These are phyloP conservation scores for Leptomonas pyrrhocoris DNA, from an alignment of 208 protist genomes.

Conservation along the genomic window DNA sequence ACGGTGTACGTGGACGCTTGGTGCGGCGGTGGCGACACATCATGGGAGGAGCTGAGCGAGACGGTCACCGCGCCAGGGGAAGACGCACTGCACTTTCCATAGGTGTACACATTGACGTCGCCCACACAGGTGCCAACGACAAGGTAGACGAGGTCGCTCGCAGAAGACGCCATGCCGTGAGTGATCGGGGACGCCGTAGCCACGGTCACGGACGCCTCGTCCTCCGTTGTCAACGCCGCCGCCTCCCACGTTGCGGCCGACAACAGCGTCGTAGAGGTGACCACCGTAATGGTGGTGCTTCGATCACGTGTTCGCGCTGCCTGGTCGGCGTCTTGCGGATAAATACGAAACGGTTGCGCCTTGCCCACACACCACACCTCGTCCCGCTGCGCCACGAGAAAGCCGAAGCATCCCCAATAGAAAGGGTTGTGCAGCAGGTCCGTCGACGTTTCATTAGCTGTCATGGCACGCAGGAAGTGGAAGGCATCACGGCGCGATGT, in stretches of 20 bases:
- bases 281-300: constrained; percentile 9
- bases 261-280: constrained; percentile 22
- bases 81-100: constrained; percentile 8
- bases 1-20: constrained; percentile 9
- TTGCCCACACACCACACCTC: constrained; percentile 40
- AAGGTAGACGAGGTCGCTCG: constrained; percentile 16
- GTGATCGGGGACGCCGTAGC: background rate
- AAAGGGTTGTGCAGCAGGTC: constrained; percentile 17
- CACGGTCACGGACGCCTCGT: background rate
- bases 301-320: background rate
- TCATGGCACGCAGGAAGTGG: constrained; percentile 28
- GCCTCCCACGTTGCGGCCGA: constrained; percentile 21
- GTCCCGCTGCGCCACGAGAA: constrained; percentile 25
- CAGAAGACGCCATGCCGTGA: too few species aligned
- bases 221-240: background rate
- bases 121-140: constrained; percentile 22
- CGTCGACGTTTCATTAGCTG: constrained; percentile 24
- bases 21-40: background rate
- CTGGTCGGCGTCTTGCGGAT: background rate
- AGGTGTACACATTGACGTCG: constrained; percentile 31
- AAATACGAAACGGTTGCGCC: constrained; percentile 30
- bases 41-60: background rate
- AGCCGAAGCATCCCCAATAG: constrained; percentile 32
- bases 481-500: constrained; percentile 16
- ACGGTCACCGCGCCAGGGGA: constrained; percentile 14